Evolutionary conservation across 306 rosid genomes (phyloP), one percentile per base, ranked within the genome.

Genomic region (Corylus heterophylla): DNA sequence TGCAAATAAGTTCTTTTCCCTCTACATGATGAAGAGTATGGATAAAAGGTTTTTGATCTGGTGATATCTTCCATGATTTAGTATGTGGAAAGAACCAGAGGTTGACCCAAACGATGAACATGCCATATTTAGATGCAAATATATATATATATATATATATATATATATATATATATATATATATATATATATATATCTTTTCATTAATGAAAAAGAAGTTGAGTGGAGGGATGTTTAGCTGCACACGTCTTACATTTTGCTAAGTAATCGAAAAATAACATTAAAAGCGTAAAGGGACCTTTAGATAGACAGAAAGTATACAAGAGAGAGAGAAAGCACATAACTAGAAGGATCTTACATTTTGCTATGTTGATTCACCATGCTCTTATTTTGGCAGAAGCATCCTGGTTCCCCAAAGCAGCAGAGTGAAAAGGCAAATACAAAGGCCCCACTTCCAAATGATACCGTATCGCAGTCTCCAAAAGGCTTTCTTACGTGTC

Each of bases 401-500:
- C 88, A 55, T 85, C 98, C 96, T 58, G 97, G 93, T 70, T 91
- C 96, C 54, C 92, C 97, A 42, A 89, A 83, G 88, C 96, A 85
- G 68, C 96, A n/a, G 68, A 89, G 76, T 73, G 98, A 88, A 52
- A 96, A 93, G 74, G 85, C 85, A 4, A 87, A 83, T 79, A 82
- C 86, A 37, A 96, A 89, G 85, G 98, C 98, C 54, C 99, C 98
- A 39, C 89, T 96, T 78, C 98, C 99, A 56, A 82, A 75, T 76
- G 20, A 79, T 77, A 82, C 66, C 73, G 84, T 87, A 64, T 82
- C 96, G 14, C 97, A 90, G 79, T 88, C 83, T 74, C 92, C 22
- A 22, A 22, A 96, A 91, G 99, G 98, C 71, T 96, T 96, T 91
- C 99, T 96, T 83, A 96, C 99, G 72, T 96, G 99, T 83, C 99